Conservation (phyloP, 208 protist species). For the Trypanosoma melophagium region DNA sequence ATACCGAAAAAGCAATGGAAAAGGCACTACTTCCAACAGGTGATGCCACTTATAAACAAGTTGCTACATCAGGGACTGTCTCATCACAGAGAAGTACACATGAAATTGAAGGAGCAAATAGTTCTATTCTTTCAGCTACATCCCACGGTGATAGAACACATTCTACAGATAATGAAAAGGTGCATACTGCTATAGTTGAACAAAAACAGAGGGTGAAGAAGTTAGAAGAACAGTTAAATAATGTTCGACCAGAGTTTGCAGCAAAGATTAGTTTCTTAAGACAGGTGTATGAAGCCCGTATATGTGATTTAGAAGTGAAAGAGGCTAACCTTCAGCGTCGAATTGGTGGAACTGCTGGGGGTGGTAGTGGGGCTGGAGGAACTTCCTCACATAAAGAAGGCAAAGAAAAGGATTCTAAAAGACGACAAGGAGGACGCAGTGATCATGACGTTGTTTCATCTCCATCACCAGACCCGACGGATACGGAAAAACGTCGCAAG, state of each 20-base stretch:
- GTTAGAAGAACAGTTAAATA: slow-evolving; percentile 73
- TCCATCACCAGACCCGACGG: slow-evolving; percentile 24
- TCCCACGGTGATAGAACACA: background rate
- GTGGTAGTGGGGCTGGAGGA: background rate
- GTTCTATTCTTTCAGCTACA: background rate
- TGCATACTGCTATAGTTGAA: slow-evolving; percentile 22
- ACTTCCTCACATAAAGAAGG: background rate
- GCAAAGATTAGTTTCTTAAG: slow-evolving; percentile 86
- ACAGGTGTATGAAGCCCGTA: slow-evolving; percentile 91
- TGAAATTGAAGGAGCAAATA: slow-evolving; percentile 5
- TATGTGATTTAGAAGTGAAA: slow-evolving; percentile 84
- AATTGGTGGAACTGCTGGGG: background rate
- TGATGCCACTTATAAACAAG: slow-evolving; percentile 10
- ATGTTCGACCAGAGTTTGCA: slow-evolving; percentile 82
- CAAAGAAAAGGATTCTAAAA: slow-evolving; percentile 28
- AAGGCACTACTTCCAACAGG: slow-evolving; percentile 66
- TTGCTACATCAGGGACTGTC: background rate
- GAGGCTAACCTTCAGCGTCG: slow-evolving; percentile 43
- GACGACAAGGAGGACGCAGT: slow-evolving; percentile 9
- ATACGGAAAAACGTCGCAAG: slow-evolving; percentile 24
- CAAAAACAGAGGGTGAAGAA: slow-evolving; percentile 58
- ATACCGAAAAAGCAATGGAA: slow-evolving; percentile 27
- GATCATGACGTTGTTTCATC: background rate
- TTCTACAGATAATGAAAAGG: slow-evolving; percentile 29
- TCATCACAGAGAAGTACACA: background rate